Evolutionary conservation across 129 eudicot genomes (phyloP), one percentile per base, ranked within the genome.

Genomic region (Artemisia tridentata): DNA sequence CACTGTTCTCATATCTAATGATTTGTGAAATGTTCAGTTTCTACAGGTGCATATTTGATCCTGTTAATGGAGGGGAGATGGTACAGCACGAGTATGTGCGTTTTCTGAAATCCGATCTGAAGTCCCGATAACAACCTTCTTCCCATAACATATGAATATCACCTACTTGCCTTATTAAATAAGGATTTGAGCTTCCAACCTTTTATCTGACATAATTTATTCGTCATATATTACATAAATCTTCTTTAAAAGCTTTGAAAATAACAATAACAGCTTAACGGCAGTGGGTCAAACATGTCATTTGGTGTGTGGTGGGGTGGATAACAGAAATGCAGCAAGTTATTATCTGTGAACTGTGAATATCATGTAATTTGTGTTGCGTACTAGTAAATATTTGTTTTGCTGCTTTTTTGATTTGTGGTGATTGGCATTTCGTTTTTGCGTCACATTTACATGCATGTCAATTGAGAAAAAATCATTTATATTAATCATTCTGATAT

Each of bases 1-100:
- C 45, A 38, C 10, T 11, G 50, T 49, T 27, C 56, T 48, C 34
- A 52, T 41, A 25, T 60, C 10, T 57, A 31, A 77, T 80, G 19
- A 62, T 31, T 60, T 74, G 76, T 80, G 52, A 68, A 52, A 38
- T 56, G 21, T 34, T 72, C 90, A 93, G 99, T 82, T 93, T 90
- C 85, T 93, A 90, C 73, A 84, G 88, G 84, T 93, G 97, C 91
- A 80, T 86, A 63, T 90, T 90, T 82, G 97, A 93, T 84, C 91
- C 88, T 17, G 92, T 86, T 75, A 93, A 82, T 58, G 99, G 99
- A 76, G 99, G 97, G 79, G 86, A 75, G 73, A 90, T 93, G 99
- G 83, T 86, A 62, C 96, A 90, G 83, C 89, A 82, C 65, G 99
- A 93, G 77, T 88, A 83, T 19, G 80, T 85, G 18, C 91, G 91